These are phyloP conservation scores for Tubosaeta sp. DNA, from an alignment of 768 basidiomycete genomes.

Conservation along the genomic window DNA sequence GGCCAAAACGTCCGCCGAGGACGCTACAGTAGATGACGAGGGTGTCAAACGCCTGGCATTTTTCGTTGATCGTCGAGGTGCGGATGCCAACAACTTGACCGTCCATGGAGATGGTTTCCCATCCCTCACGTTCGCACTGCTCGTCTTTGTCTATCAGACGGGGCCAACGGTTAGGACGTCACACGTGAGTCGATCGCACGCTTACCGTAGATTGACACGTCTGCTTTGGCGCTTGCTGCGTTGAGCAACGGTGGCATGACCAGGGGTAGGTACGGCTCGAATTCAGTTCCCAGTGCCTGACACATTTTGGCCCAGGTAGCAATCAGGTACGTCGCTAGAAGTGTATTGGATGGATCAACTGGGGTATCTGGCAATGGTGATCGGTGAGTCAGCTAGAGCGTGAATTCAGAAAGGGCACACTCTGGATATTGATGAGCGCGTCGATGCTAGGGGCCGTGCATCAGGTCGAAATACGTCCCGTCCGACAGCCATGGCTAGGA, in stretches of 20 bases:
- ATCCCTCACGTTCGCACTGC: constrained; percentile 61
- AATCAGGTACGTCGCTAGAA: constrained; percentile 71
- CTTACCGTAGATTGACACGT: constrained; percentile 67
- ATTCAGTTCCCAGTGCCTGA: constrained; percentile 78
- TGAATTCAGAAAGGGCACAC: constrained; percentile 34
- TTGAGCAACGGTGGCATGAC: constrained; percentile 79
- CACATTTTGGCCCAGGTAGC: constrained; percentile 89
- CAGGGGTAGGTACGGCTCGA: constrained; percentile 79
- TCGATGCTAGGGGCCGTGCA: constrained; percentile 62
- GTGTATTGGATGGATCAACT: constrained; percentile 65
- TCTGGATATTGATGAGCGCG: constrained; percentile 72
- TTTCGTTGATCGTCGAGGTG: constrained; percentile 79
- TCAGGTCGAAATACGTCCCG: constrained; percentile 75
- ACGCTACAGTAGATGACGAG: constrained; percentile 75
- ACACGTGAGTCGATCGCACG: neutral
- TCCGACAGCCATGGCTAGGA: constrained; percentile 79
- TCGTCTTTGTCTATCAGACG: constrained; percentile 51
- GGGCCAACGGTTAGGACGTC: neutral
- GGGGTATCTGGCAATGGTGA: constrained; percentile 49
- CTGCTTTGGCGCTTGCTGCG: constrained; percentile 76
- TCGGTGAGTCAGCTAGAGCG: neutral
- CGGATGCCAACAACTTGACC: constrained; percentile 74
- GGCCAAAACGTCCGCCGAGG: constrained; percentile 60
- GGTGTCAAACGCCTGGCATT: constrained; percentile 86
- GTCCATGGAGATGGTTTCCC: constrained; percentile 75